Evolutionary conservation across 2,329 filamentous ascomycete genomes (phyloP).

Genomic region (Pestalotiopsis sp.): DNA sequence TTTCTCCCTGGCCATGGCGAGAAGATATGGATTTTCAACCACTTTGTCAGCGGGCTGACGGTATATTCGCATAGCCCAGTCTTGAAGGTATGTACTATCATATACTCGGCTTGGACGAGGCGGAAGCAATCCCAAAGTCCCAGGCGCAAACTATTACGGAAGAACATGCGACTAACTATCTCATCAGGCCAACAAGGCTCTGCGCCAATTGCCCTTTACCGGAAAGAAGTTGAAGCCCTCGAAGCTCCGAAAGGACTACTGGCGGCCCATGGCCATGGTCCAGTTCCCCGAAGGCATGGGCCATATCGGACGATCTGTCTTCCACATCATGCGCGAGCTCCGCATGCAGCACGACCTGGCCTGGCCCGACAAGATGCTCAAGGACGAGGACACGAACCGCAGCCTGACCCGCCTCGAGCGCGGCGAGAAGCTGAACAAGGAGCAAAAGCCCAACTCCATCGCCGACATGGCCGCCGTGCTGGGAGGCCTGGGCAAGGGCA

Average conservation of each 20-base stretch:
- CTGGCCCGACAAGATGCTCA: conserved; percentile 56
- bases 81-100: conserved; percentile 44
- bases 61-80: conserved; percentile 53
- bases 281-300: conserved; percentile 57
- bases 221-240: conserved; percentile 69
- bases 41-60: conserved; percentile 53
- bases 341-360: conserved; percentile 64
- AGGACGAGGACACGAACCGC: conserved; percentile 36
- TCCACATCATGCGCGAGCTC: conserved; percentile 67
- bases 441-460: conserved; percentile 64
- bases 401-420: conserved; percentile 44
- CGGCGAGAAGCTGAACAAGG: conserved; percentile 52
- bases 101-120: background rate
- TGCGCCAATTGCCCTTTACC: conserved; percentile 53
- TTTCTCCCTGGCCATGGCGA: conserved; percentile 52
- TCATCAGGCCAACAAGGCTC: conserved; percentile 25
- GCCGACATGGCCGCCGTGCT: conserved; percentile 67
- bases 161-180: background rate
- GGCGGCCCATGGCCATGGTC: conserved; percentile 64
- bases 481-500: conserved; percentile 53
- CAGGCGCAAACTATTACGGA: background rate
- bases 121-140: background rate
- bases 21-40: conserved; percentile 59
- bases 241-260: conserved; percentile 69
- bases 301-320: conserved; percentile 60